These are phyloP conservation scores for Erigeron philadelphicus DNA, from an alignment of 140 eudicot genomes.

Conservation along the genomic window DNA sequence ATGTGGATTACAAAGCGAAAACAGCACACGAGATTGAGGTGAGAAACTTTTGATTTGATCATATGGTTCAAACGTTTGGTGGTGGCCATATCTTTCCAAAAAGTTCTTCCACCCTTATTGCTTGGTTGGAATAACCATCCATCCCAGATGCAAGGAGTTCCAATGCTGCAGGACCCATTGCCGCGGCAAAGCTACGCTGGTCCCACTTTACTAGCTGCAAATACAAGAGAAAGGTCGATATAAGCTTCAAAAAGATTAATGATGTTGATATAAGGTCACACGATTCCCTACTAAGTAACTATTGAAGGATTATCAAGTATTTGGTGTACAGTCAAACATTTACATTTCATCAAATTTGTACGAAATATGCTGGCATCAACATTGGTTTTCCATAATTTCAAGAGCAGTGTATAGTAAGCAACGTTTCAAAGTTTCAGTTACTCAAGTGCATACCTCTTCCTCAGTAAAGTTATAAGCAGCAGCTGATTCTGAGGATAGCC, in stretches of 20 bases:
- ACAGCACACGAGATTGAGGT: constrained; percentile 16
- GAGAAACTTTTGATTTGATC: constrained; percentile 7
- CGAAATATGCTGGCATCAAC: not conserved
- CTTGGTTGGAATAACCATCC: constrained; percentile 69
- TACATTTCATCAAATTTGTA: not conserved
- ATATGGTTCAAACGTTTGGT: constrained; percentile 59
- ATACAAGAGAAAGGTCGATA: constrained; percentile 1
- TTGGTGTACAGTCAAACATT: not conserved
- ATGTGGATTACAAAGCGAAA: constrained; percentile 21
- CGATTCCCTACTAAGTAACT: not conserved
- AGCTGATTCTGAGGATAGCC: constrained; percentile 79
- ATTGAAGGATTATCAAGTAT: not conserved
- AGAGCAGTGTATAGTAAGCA: not conserved
- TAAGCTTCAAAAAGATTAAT: not conserved
- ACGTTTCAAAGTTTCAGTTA: not conserved
- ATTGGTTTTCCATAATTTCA: not conserved
- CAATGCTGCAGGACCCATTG: constrained; percentile 87
- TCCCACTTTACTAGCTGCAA: constrained; percentile 90
- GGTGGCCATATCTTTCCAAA: constrained; percentile 98
- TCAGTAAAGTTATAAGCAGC: constrained; percentile 65
- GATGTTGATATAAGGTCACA: not conserved
- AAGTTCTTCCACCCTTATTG: constrained; percentile 73
- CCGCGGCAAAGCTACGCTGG: constrained; percentile 77
- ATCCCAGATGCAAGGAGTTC: constrained; percentile 74
- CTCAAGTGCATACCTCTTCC: constrained; percentile 60